Conservation (phyloP, 2,329 filamentous ascomycete genomes). For the Pseudogymnoascus sp. region DNA sequence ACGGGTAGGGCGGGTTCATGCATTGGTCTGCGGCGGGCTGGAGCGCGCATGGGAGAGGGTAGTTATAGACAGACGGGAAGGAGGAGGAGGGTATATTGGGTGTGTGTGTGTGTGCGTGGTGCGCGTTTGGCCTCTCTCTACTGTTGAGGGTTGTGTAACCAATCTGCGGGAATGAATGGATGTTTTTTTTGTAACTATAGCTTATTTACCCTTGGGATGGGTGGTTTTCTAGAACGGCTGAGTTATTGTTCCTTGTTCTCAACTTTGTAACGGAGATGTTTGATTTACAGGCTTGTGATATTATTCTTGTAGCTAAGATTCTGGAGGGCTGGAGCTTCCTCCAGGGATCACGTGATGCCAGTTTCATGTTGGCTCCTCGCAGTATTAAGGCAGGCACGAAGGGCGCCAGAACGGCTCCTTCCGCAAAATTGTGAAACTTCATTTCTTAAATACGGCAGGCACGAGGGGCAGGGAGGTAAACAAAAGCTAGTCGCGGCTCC, state of each 20-base stretch:
- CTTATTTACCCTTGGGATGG: neutral
- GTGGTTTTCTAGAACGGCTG: neutral
- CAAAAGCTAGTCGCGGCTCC: neutral
- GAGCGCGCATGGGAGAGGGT: neutral
- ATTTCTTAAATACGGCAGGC: neutral
- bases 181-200: neutral
- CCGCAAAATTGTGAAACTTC: neutral
- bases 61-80: neutral
- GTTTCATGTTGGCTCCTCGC: neutral
- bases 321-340: neutral
- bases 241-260: neutral
- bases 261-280: neutral
- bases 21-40: neutral
- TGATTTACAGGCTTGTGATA: neutral
- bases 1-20: neutral
- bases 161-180: neutral
- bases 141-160: neutral
- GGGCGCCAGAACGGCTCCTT: neutral
- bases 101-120: neutral
- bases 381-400: neutral
- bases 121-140: neutral
- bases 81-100: neutral
- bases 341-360: neutral
- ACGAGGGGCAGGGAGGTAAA: neutral
- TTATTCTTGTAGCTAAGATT: neutral